Percentiles rank a stretch among this genome's conserved stretches.
phyloP scores from a whole-genome alignment of 176 grass and related monocot species.

The Urochloa ruziziensis region DNA sequence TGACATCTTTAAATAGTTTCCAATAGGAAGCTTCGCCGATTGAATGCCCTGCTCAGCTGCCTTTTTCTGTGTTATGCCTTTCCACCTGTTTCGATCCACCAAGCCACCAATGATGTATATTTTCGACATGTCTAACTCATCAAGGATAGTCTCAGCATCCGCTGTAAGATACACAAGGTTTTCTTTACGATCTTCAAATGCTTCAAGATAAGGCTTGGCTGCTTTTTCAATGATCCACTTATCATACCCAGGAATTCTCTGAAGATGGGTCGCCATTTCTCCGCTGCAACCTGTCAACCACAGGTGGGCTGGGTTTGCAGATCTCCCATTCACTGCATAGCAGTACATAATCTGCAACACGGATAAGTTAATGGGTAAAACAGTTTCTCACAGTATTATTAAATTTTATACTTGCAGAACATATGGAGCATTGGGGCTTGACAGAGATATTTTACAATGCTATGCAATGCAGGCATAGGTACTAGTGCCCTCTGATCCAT shows the following conservation, averaged over 20 bases:
- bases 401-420: constrained; percentile 1
- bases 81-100: constrained; percentile 87
- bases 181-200: constrained; percentile 72
- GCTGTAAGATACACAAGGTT: constrained; percentile 86
- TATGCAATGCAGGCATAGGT: background rate
- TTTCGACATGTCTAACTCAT: constrained; percentile 78
- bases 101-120: constrained; percentile 96
- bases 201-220: constrained; percentile 72
- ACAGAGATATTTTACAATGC: constrained; percentile 3
- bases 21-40: constrained; percentile 85
- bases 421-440: constrained; percentile 8
- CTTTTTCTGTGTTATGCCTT: constrained; percentile 86
- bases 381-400: constrained; percentile 27
- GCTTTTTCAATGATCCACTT: constrained; percentile 93
- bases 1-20: constrained; percentile 87
- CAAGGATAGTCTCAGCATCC: constrained; percentile 75
- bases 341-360: constrained; percentile 94
- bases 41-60: constrained; percentile 86
- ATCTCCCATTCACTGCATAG: constrained; percentile 93
- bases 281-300: constrained; percentile 92
- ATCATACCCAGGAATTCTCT: constrained; percentile 70
- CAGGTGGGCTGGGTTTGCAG: constrained; percentile 70
- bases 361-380: constrained; percentile 36
- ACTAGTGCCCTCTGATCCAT: constrained; percentile 1
- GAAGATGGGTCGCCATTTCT: constrained; percentile 72